Base-by-base conservation (phyloP, 768 basidiomycete species). In the Russula lepida region DNA sequence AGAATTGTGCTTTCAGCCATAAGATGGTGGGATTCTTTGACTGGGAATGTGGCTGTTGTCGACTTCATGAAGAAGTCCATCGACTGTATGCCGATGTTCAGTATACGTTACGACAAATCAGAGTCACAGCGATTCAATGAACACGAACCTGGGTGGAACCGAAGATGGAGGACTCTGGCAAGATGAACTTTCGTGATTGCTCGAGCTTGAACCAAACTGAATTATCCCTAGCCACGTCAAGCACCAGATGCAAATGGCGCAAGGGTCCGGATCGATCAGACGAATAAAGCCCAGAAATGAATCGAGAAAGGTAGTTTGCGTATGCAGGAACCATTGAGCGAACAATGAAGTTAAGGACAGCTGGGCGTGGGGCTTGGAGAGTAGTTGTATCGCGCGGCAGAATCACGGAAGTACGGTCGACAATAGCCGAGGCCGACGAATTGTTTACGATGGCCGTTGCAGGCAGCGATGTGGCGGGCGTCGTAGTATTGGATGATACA, bases 121-220 rank as follows among this genome's bases (percentile, higher is more conserved):
- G 15, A 41, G 30, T 19, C 25, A 37, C 25, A 28, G n/a, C 23
- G 41, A 47, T 9, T 9, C 25, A 39, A 30, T 33, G 19, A 19
- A 39, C 19, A 69, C 69, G 68, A 41, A 71, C 70, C 69, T 61
- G 56, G 43, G 21, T 35, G 25, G 39, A 41, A 44, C 44, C 23
- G 4, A 65, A 51, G 33, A 37, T 30, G 15, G 49, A 55, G 30
- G 47, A 21, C 4, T 32, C 28, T 54, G 59, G 64, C 64, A 44
- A 59, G 46, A 58, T 50, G 27, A 9, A 13, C 13, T 62, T 39
- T 12, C 50, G 66, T 19, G 44, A 6, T 28, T 27, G 23, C 54
- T 37, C 54, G 33, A 66, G 46, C 37, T 44, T 51, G 30, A 30
- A 37, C 58, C 64, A 66, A 41, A 35, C 44, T 6, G 43, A 25